Base-by-base conservation (phyloP, 139 green algal species). In the Chlamydomonas sp. region DNA sequence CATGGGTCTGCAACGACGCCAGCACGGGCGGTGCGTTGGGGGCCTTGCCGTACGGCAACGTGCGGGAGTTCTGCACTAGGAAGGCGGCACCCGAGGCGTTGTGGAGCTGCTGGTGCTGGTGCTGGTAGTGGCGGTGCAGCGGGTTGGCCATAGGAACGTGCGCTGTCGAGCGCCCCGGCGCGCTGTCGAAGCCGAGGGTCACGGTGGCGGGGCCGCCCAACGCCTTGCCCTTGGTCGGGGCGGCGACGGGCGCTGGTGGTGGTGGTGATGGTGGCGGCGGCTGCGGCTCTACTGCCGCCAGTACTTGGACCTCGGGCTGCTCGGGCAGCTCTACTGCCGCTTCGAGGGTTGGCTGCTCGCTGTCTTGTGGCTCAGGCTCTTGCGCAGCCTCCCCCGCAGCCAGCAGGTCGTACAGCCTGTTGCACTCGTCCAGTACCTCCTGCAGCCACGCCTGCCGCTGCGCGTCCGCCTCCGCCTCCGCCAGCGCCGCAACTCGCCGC, bases 401-500 rank as follows among this genome's bases (percentile, higher is more conserved):
- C 71, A 77, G 58, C 2, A 57, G 3, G 4, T 77, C 71, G 17
- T 76, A 61, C 71, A 86, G 61, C 18, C 18, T 4, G 2, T 31
- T 8, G 81, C 69, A 80, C 17, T 79, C 60, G 2, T 72, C 81
- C 7, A 80, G 2, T 20, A 86, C 20, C 14, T 20, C 69, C 8
- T 62, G 3, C 71, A 86, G 72, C 81, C 76, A 66, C 9, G 20
- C 17, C 18, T 20, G n/a, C 66, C 20, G 14, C 57, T 62, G 61
- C 4, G 2, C 20, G 3, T 66, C 18, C n/a, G 31, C 3, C 60
- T 71, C 58, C 18, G 68, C 68, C 5, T 59, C 81, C 61, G 63
- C 4, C n/a, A 79, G 60, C 20, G 69, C 69, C 71, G 81, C 81
- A 60, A 86, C 66, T 17, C 81, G 81, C 17, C 7, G 8, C 81